Evolutionary conservation across 345 rosid genomes (phyloP), one percentile per base, ranked within the genome.

Genomic region (Cardamine chenopodiifolia): DNA sequence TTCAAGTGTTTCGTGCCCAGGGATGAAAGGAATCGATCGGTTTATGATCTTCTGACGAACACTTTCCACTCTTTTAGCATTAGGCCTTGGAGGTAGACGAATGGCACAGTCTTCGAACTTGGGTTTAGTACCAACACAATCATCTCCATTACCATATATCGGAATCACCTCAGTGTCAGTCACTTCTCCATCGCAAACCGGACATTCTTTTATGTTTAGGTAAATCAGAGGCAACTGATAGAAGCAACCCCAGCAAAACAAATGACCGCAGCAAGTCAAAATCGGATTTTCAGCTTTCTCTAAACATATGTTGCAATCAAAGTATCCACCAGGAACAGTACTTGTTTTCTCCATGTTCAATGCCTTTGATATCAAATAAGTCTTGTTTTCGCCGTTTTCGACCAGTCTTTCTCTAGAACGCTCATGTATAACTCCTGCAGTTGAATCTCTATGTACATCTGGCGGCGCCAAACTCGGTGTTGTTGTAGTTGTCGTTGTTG

Each of bases 171-270:
- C 80, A 15, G 77, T 49, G 54, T 84, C 86, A 1, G 81, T 64
- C 19, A 88, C 86, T 54, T 86, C 86, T 3, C 82, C 87, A 28
- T 80, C 77, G 56, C 92, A 88, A 2, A 35, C 86, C 6, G 85
- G 85, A 59, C 85, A 82, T 49, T 83, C 84, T 49, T 85, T 82
- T 0, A 68, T 52, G 58, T 81, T 82, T 44, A 74, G 32, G 72
- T 87, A 83, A 61, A 75, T 80, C 73, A 62, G 31, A 53, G 81
- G 81, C 75, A 87, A 68, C 76, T 74, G 83, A 66, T 84, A 87
- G 70, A 84, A 82, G 71, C 94, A 89, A 9, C 87, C 79, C 94
- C 94, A 89, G 48, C 94, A 89, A 80, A 83, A 87, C 70, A 89
- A 84, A 40, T 89, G 94, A 56, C 94, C 94, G 52, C 94, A 89